A percentile compares a stretch with the other conserved stretches of the same genome.
These are phyloP conservation scores for Quillaja saponaria DNA, from an alignment of 306 rosid genomes.

Conservation along the genomic window DNA sequence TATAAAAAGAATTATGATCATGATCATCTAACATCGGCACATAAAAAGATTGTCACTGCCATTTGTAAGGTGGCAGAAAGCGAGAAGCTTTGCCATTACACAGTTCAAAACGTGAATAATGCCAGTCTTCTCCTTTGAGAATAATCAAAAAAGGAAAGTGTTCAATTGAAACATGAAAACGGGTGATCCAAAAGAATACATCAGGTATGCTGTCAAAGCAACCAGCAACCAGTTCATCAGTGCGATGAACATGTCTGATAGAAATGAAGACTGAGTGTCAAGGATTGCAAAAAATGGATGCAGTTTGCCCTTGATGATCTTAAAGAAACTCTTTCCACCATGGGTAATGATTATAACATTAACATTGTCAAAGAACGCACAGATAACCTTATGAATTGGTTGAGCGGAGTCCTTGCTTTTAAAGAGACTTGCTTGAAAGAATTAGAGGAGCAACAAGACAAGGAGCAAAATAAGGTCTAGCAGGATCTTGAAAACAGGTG, in stretches of 20 bases:
- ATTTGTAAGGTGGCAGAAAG: slow-evolving; percentile 35
- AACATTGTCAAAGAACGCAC: slow-evolving; percentile 27
- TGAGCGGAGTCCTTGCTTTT: too few species aligned
- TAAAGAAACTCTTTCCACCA: slow-evolving; percentile 18
- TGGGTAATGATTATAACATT: slow-evolving; percentile 22
- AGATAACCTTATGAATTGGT: slow-evolving; percentile 38
- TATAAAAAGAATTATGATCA: background rate
- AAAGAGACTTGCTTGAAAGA: too few species aligned
- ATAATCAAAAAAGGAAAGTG: too few species aligned
- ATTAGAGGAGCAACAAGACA: too few species aligned
- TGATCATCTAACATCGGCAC: background rate
- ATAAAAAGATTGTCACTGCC: slow-evolving; percentile 26
- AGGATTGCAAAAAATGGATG: background rate
- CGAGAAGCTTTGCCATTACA: slow-evolving; percentile 29
- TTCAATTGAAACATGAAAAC: too few species aligned
- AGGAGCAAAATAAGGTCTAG: background rate
- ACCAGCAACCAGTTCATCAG: slow-evolving; percentile 26
- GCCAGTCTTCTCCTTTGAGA: too few species aligned
- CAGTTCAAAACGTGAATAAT: slow-evolving; percentile 26
- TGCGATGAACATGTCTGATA: slow-evolving; percentile 9
- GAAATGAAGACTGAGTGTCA: background rate
- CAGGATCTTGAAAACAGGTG: background rate
- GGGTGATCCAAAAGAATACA: slow-evolving; percentile 38
- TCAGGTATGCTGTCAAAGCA: slow-evolving; percentile 36
- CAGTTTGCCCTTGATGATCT: slow-evolving; percentile 41